Base-by-base conservation (phyloP, 176 grass and related monocot genomes). In the Poa annua region DNA sequence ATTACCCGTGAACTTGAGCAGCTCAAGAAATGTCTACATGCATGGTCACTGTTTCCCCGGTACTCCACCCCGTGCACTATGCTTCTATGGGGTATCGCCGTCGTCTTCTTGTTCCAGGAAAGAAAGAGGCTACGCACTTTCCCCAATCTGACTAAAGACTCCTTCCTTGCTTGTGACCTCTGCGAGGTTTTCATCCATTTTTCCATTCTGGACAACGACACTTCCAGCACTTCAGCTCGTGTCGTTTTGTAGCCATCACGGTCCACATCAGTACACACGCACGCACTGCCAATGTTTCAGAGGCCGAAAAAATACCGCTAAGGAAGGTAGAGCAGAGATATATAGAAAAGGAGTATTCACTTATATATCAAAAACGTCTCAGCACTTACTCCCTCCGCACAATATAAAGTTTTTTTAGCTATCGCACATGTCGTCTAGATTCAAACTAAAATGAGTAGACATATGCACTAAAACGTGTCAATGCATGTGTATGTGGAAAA, bases 1-100 rank as follows among this genome's bases (percentile, higher is more conserved):
- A n/a, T n/a, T 42, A 42, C 34, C 66, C 81, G 76, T 88, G 67
- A 83, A 10, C 78, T 7, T 33, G 75, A 77, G 50, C 51, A 55
- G 48, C 34, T 71, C 44, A 38, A 19, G 25, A 11, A 67, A 42
- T 42, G 16, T 45, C 44, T 45, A 45, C 10, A 45, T 9, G 44
- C 0, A 50, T 83, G 81, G 49, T 82, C 80, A 59, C 80, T 82
- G 66, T 82, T 67, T 39, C 64, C 19, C 26, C 34, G 33, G 33
- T 35, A 39, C 8, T 39, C 63, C 12, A 56, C 32, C 19, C 29
- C 62, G 19, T 21, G 54, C n/a, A 57, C 10, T 4, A 10, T 66
- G 60, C 36, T 10, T 80, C 32, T 21, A 51, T 71, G 51, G 22
- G 21, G 19, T 2, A 56, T 8, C 16, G 13, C 13, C 34, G 20